phyloP scores from a whole-genome alignment of 192 early-diverging fungal species.

The Podila epigama region DNA sequence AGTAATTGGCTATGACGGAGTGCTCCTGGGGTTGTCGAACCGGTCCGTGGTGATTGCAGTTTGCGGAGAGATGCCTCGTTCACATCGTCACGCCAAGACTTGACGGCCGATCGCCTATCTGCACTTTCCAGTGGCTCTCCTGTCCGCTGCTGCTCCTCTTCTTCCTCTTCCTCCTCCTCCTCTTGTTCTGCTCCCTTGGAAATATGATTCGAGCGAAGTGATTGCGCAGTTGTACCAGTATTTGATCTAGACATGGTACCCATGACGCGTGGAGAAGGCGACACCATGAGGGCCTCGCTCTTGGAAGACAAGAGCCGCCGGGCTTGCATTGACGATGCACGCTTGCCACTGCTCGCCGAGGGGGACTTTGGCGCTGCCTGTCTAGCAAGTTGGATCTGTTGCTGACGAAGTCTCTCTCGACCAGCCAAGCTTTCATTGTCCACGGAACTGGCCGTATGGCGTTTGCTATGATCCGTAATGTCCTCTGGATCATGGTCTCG shows the following conservation, averaged over 20 bases:
- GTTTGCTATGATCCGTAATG: slow-evolving; percentile 39
- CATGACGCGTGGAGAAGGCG: slow-evolving; percentile 22
- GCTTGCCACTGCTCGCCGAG: not conserved
- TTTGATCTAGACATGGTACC: not conserved
- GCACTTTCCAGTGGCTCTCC: slow-evolving; percentile 11
- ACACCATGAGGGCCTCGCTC: slow-evolving; percentile 8
- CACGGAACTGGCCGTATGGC: slow-evolving; percentile 20
- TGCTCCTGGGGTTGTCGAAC: not conserved
- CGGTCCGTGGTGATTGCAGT: slow-evolving; percentile 13
- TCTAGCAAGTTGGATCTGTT: not conserved
- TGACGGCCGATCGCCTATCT: slow-evolving; percentile 29
- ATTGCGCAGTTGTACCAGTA: not conserved
- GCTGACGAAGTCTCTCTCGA: slow-evolving; percentile 2
- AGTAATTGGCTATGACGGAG: not conserved
- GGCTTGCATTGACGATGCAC: slow-evolving; percentile 3
- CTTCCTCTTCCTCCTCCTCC: not conserved
- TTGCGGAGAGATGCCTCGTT: slow-evolving; percentile 30
- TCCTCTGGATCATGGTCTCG: slow-evolving; percentile 37
- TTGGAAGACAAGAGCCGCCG: slow-evolving; percentile 1
- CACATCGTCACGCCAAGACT: slow-evolving; percentile 37
- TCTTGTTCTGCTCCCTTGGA: not conserved
- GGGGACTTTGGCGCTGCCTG: slow-evolving; percentile 12
- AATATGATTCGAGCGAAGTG: not conserved
- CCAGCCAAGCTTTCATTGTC: slow-evolving; percentile 29
- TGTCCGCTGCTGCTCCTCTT: no score